Evolutionary conservation across 2,329 filamentous ascomycete species (phyloP), one percentile per base, ranked within the genome.

Genomic region (Fusarium foetens): DNA sequence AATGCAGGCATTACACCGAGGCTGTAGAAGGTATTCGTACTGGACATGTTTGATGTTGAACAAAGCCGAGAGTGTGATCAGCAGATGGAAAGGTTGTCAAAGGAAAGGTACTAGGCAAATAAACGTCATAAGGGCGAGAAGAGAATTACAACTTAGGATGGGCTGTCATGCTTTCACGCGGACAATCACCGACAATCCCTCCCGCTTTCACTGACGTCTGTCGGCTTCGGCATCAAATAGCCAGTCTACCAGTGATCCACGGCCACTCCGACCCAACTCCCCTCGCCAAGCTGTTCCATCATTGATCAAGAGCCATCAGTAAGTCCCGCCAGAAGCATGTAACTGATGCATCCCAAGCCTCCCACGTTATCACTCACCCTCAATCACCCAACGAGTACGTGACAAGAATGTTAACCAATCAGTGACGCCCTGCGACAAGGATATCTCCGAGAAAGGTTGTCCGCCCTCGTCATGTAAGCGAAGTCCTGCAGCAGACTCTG

Each of bases 1-100:
- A 68, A 14, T 3, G 52, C 57, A 33, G 66, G 66, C 66, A 68
- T 68, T 38, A 68, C 31, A 8, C 63, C 63, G 33, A 68, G 57
- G 33, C 66, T 68, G 35, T 68, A 53, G 8, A 68, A 67, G 9
- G 63, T 68, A 58, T 68, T 35, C 16, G 19, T 53, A 2, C 63
- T 42, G 31, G 66, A 66, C 66, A 68, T 68, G 0, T 8, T 31
- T 41, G 16, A 17, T 5, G 11, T 17, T 19, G 17, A 9, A n/a
- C 11, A 19, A 31, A 42, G 17, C 14, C 8, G 17, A 8, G 17
- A 17, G 6, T 7, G 21, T 21, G 29, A 60, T n/a, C n/a, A 36
- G 43, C 43, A 36, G 35, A 25, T 42, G 12, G 25, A 13, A 6
- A 19, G 19, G 41, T 35, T 29, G 11, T 5, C 9, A 36, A 31